These are phyloP conservation scores for Nasturtium officinale DNA, from an alignment of 345 rosid species.

Conservation along the genomic window DNA sequence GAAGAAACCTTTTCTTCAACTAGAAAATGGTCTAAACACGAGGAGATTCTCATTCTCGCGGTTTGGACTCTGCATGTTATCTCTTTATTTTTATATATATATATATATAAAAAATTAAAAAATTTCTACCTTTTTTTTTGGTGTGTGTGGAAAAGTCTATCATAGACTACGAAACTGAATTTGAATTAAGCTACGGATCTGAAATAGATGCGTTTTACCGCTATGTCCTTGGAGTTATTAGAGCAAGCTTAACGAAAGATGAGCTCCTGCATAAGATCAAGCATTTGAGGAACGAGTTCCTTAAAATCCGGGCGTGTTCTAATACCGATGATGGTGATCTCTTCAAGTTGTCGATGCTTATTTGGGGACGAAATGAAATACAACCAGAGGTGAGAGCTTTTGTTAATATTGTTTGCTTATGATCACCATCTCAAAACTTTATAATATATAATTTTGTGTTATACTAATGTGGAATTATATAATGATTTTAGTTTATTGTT, in stretches of 20 bases:
- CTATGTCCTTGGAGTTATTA: background rate
- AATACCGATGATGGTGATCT: background rate
- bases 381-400: background rate
- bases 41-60: background rate
- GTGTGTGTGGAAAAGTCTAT: background rate
- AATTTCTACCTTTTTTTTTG: no score
- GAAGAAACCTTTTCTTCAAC: background rate
- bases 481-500: background rate
- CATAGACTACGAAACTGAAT: constrained; percentile 2
- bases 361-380: background rate
- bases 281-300: background rate
- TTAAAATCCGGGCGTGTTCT: background rate
- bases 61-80: background rate
- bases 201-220: constrained; percentile 14
- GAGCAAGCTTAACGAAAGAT: background rate
- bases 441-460: no score
- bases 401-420: no score
- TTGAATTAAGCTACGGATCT: background rate
- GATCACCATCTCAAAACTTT: background rate
- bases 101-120: no score
- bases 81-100: background rate
- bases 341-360: background rate
- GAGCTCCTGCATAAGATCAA: constrained; percentile 28
- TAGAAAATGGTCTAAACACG: background rate
- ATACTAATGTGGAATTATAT: background rate